phyloP scores from a whole-genome alignment of 495 filamentous ascomycete genomes.

The Penicillium bialowiezense region DNA sequence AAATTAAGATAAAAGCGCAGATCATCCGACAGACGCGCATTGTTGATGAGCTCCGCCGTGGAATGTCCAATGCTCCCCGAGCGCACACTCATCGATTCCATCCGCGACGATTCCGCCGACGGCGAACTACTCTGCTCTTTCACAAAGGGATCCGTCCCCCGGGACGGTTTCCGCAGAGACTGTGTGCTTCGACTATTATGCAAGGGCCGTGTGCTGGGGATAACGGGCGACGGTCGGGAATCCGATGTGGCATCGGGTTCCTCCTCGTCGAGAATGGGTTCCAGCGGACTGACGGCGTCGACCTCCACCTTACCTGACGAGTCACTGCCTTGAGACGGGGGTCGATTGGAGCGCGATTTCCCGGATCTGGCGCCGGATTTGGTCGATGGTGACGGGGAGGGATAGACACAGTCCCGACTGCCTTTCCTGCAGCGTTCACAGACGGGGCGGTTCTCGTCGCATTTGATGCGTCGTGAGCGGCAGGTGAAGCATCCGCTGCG shows the following conservation, averaged over 20 bases:
- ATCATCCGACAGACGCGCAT: conserved; percentile 57
- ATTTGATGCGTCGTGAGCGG: conserved; percentile 87
- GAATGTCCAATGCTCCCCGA: conserved; percentile 33
- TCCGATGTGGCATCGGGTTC: conserved; percentile 29
- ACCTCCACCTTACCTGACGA: conserved; percentile 47
- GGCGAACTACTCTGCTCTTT: conserved; percentile 43
- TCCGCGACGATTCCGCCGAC: conserved; percentile 39
- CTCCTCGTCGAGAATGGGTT: conserved; percentile 65
- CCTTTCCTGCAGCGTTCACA: conserved; percentile 91
- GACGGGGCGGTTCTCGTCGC: conserved; percentile 79
- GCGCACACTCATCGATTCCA: conserved; percentile 33
- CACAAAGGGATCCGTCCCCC: conserved; percentile 21
- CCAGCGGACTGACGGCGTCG: conserved; percentile 49
- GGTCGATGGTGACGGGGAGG: conserved; percentile 50
- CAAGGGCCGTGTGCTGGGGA: conserved; percentile 20
- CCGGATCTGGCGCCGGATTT: conserved; percentile 41
- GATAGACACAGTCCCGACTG: conserved; percentile 78
- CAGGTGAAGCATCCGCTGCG: conserved; percentile 95
- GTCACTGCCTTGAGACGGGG: conserved; percentile 42
- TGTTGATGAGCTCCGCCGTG: conserved; percentile 27
- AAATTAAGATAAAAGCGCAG: conserved; percentile 77
- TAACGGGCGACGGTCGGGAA: conserved; percentile 25
- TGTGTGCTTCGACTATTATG: conserved; percentile 34
- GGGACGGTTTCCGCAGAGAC: conserved; percentile 34
- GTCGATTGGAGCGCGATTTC: conserved; percentile 40